phyloP scores from a whole-genome alignment of 1,284 basidiomycete species.

The Xerocomus nothofagi region DNA sequence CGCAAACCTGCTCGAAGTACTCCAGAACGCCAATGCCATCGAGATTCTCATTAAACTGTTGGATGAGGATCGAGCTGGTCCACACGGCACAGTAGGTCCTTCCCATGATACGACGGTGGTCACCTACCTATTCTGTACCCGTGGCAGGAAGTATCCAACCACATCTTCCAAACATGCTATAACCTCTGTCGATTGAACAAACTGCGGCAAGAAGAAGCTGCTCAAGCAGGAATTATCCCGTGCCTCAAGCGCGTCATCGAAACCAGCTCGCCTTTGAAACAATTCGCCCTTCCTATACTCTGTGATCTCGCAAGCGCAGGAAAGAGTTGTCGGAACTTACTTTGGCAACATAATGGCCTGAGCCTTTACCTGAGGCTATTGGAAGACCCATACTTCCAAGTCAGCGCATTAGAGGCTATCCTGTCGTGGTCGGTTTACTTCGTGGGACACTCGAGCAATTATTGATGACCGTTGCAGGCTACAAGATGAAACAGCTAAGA shows the following conservation, averaged over 20 bases:
- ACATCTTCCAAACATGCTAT: constrained; percentile 93
- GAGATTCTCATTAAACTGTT: constrained; percentile 86
- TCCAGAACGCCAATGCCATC: constrained; percentile 95
- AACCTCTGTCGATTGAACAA: constrained; percentile 95
- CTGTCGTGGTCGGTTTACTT: constrained; percentile 72
- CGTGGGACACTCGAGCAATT: constrained; percentile 1
- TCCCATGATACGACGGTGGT: background rate
- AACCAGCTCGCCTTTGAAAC: constrained; percentile 88
- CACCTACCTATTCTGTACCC: constrained; percentile 2
- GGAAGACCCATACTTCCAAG: constrained; percentile 94
- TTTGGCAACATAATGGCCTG: constrained; percentile 89
- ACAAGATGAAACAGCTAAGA: constrained; percentile 91
- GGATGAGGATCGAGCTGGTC: constrained; percentile 77
- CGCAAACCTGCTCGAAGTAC: constrained; percentile 82
- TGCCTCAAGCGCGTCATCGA: constrained; percentile 86
- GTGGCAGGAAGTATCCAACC: constrained; percentile 92
- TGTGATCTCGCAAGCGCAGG: constrained; percentile 94
- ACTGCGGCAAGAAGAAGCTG: constrained; percentile 93
- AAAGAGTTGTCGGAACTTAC: constrained; percentile 81
- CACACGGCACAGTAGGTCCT: constrained; percentile 74
- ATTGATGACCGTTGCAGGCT: constrained; percentile 52
- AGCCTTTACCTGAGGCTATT: constrained; percentile 82
- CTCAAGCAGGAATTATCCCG: constrained; percentile 92
- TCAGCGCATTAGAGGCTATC: constrained; percentile 89
- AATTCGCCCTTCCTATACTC: constrained; percentile 94